These are phyloP conservation scores for Lithospermum erythrorhizon DNA, from an alignment of 257 asterid species.

Conservation along the genomic window DNA sequence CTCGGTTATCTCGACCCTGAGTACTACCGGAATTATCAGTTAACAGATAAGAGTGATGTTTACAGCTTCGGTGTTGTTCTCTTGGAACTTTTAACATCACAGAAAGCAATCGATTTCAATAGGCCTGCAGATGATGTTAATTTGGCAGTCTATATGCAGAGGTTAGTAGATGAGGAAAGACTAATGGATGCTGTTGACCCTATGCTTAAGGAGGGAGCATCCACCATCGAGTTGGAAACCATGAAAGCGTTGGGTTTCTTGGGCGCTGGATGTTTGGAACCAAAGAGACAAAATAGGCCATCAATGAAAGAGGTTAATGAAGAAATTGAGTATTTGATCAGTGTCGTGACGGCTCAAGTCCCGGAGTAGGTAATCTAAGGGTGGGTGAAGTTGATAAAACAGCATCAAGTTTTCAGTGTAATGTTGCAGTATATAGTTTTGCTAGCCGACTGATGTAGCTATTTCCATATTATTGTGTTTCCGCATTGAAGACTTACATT, in stretches of 20 bases:
- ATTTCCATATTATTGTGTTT: too few species aligned
- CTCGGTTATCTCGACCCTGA: constrained; percentile 93
- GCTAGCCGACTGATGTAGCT: too few species aligned
- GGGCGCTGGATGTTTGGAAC: constrained; percentile 83
- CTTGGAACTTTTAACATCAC: constrained; percentile 77
- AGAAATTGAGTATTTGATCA: constrained; percentile 73
- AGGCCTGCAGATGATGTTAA: constrained; percentile 67
- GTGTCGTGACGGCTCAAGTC: constrained; percentile 35
- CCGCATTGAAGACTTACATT: too few species aligned
- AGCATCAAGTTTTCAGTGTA: neutral
- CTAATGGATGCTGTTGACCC: constrained; percentile 76
- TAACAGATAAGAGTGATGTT: constrained; percentile 88
- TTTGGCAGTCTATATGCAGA: constrained; percentile 66
- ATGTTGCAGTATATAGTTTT: neutral
- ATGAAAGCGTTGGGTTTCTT: constrained; percentile 85
- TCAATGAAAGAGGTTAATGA: constrained; percentile 90
- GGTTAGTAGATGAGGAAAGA: constrained; percentile 74
- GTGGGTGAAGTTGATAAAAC: neutral
- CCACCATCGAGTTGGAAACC: constrained; percentile 51
- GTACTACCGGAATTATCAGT: constrained; percentile 71
- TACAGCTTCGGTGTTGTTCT: constrained; percentile 86
- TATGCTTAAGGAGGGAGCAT: constrained; percentile 47
- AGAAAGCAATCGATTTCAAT: constrained; percentile 70
- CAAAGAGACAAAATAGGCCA: constrained; percentile 69
- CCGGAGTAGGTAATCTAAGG: neutral